Evolutionary conservation across 2,329 filamentous ascomycete genomes (phyloP).

Genomic region (Grosmannia huntii): DNA sequence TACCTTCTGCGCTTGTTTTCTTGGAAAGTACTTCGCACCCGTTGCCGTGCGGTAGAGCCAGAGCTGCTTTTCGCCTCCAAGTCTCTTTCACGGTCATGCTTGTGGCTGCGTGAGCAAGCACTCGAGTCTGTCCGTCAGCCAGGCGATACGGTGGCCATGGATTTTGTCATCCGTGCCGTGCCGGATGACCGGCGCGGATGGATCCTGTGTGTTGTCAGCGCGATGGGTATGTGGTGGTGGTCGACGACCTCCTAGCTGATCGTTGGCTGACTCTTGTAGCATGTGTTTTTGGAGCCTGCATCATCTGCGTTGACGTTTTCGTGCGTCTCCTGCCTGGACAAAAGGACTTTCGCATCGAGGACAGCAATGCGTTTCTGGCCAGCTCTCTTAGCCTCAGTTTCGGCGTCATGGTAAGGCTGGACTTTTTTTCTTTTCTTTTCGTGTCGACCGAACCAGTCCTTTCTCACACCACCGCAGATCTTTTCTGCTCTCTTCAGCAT

Average conservation of each 20-base stretch:
- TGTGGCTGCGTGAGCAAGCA: background rate
- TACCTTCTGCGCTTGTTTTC: background rate
- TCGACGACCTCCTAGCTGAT: background rate
- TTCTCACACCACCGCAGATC: conserved; percentile 39
- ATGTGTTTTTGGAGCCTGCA: conserved; percentile 61
- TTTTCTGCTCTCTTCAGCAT: conserved; percentile 90
- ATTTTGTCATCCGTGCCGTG: conserved; percentile 19
- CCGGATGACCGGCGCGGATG: conserved; percentile 83
- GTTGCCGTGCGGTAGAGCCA: too few species aligned
- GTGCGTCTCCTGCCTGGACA: conserved; percentile 61
- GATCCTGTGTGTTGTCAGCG: conserved; percentile 82
- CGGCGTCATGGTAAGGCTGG: conserved; percentile 73
- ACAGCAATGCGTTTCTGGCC: conserved; percentile 79
- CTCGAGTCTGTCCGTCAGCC: background rate
- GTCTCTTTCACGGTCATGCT: background rate
- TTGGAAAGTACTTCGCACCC: too few species aligned
- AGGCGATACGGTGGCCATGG: conserved; percentile 1
- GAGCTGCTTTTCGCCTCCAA: background rate
- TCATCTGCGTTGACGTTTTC: conserved; percentile 78
- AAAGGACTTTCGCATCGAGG: conserved; percentile 71
- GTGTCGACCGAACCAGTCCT: background rate
- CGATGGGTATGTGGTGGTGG: conserved; percentile 39
- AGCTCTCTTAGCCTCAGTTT: conserved; percentile 85
- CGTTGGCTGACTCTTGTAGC: conserved; percentile 22
- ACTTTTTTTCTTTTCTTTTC: conserved; percentile 1